Base-by-base conservation (phyloP, 1,139 yeast species). In the Pichia sorboxylosa region DNA sequence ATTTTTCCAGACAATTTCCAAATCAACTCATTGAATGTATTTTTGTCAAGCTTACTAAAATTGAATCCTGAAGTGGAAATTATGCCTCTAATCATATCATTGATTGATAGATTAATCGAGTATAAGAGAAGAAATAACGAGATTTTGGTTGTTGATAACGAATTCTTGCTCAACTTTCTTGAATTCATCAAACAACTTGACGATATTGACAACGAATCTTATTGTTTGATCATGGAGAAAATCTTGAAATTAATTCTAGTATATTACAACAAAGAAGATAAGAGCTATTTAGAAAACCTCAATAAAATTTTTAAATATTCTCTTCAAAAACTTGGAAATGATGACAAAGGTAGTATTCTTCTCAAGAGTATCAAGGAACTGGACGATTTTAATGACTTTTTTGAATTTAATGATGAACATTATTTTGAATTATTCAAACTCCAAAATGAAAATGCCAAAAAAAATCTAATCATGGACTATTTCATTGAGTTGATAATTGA, bases 1-100 rank as follows among this genome's bases (percentile, higher is more conserved):
- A 92, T 87, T 2, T 90, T 92, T 58, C 96, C 98, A 0, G 96
- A 84, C 46, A 83, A 81, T 42, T 87, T 80, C 56, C 98, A 90
- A 49, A 61, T 85, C 40, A 67, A 69, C 18, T 83, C 97, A 0
- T 61, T 90, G 44, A 73, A 74, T 34, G 60, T 63, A 25, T 70
- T 84, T 42, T 64, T 90, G 44, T 69, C 68, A 30, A 69, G 82
- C 3, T 73, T 85, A 1, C 65, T 79, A 37, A 62, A 72, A 31
- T 63, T 90, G 41, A 77, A 76, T 22, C 14, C 24, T 3, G 64
- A 68, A 35, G 77, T 84, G 16, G 69, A 75, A 33, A 66, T 80
- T 39, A 72, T 76, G 35, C 77, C 72, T 41, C 68, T 87, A 30
- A 65, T 85, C 16, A 57, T 71, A 17, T 69, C 87, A 1, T 62